These are phyloP conservation scores for Gillenia trifoliata DNA, from an alignment of 306 rosid genomes.

Conservation along the genomic window DNA sequence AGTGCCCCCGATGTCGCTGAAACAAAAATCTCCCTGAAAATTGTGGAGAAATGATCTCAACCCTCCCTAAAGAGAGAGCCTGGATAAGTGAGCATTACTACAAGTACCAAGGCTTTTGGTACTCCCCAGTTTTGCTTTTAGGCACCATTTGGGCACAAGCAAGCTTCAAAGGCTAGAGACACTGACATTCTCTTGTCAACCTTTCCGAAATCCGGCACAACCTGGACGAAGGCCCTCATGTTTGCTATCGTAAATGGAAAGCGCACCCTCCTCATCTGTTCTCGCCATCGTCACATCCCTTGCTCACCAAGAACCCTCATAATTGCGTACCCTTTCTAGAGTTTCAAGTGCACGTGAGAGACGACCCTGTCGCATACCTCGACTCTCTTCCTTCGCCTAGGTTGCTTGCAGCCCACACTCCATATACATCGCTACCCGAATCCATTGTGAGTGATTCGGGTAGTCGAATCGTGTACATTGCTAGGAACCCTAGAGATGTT, in stretches of 20 bases:
- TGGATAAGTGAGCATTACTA: background rate
- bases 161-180: slow-evolving; percentile 9
- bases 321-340: slow-evolving; percentile 13
- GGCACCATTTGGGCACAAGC: slow-evolving; percentile 6
- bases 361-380: too few species aligned
- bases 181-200: slow-evolving; percentile 12
- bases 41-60: background rate
- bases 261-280: background rate
- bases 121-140: background rate
- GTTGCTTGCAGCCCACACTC: slow-evolving; percentile 17
- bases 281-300: slow-evolving; percentile 1
- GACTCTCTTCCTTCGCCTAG: slow-evolving; percentile 8
- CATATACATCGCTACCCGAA: slow-evolving; percentile 8
- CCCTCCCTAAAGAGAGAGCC: background rate
- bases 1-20: too few species aligned
- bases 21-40: too few species aligned
- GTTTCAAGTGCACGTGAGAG: too few species aligned
- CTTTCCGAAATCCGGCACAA: slow-evolving; percentile 22
- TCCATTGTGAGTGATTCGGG: background rate
- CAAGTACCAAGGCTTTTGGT: slow-evolving; percentile 31
- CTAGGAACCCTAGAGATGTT: slow-evolving; percentile 47
- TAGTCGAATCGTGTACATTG: slow-evolving; percentile 31
- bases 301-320: slow-evolving; percentile 19
- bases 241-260: slow-evolving; percentile 15
- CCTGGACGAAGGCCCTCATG: slow-evolving; percentile 29